These are phyloP conservation scores for Ichthyophthirius multifiliis DNA, from an alignment of 169 alveolate species.

Conservation along the genomic window DNA sequence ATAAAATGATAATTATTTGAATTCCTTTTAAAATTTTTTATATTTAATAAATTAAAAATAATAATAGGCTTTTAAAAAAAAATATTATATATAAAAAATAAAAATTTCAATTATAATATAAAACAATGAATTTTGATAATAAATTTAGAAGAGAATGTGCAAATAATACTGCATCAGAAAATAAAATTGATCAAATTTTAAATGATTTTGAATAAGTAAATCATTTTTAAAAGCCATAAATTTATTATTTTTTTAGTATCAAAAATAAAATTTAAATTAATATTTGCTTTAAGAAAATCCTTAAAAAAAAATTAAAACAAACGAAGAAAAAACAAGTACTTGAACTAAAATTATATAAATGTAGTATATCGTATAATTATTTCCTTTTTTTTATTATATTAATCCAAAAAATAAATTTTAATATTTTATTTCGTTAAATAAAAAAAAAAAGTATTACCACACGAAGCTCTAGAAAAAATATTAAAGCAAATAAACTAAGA, in stretches of 20 bases:
- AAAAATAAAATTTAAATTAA: not conserved
- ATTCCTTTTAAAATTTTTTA: too few relatives aligned
- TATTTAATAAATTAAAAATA: too few relatives aligned
- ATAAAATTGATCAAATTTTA: not conserved
- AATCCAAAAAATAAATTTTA: not conserved
- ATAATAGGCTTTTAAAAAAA: not conserved
- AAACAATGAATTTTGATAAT: not conserved
- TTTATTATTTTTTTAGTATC: not conserved
- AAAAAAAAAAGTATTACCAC: not conserved
- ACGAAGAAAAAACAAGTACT: constrained; percentile 8
- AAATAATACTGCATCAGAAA: not conserved
- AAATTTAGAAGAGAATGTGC: constrained; percentile 9
- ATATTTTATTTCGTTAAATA: not conserved
- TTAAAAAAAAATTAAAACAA: not conserved
- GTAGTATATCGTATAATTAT: too few relatives aligned
- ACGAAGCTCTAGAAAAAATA: not conserved
- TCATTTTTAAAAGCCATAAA: not conserved
- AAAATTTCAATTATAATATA: not conserved
- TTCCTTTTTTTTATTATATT: not conserved
- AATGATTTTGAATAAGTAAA: not conserved
- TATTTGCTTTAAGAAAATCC: not conserved
- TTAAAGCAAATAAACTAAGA: not conserved
- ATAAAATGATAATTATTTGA: too few relatives aligned
- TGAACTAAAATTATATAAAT: not conserved
- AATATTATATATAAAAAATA: not conserved